Evolutionary conservation across 2,329 filamentous ascomycete species (phyloP).

Genomic region (Fusarium siculi): DNA sequence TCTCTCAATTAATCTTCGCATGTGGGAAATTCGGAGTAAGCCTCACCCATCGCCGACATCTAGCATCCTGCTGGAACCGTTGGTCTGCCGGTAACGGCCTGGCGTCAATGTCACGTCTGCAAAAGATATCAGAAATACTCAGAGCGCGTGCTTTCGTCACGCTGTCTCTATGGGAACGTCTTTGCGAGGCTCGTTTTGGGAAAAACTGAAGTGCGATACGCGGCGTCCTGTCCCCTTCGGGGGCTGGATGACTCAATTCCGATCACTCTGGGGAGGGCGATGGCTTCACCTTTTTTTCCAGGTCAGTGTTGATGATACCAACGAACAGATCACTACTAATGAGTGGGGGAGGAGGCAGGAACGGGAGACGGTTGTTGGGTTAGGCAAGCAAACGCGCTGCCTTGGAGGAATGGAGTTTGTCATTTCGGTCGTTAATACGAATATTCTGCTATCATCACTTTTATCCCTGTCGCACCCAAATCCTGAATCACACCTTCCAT

Average conservation of each 20-base stretch:
- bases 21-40: conserved; percentile 99
- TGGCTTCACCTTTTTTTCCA: conserved; percentile 56
- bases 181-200: conserved; percentile 86
- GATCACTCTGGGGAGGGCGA: conserved; percentile 89
- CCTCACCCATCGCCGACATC: conserved; percentile 64
- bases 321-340: conserved; percentile 43
- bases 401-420: conserved; percentile 30
- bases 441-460: conserved; percentile 17
- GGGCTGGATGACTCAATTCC: conserved; percentile 80
- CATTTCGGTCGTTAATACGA: conserved; percentile 37
- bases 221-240: conserved; percentile 66
- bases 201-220: conserved; percentile 92
- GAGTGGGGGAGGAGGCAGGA: not conserved
- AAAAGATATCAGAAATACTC: conserved; percentile 94
- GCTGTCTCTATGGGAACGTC: conserved; percentile 83
- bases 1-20: conserved; percentile 59
- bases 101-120: conserved; percentile 82
- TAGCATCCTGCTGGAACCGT: conserved; percentile 23
- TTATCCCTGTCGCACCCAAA: not conserved
- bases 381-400: not conserved
- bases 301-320: conserved; percentile 40
- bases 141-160: conserved; percentile 53
- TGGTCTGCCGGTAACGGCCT: conserved; percentile 86
- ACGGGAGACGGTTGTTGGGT: not conserved
- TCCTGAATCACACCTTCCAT: not conserved